Conservation (phyloP, 106 monocot species). For the Apostasia ramifera region DNA sequence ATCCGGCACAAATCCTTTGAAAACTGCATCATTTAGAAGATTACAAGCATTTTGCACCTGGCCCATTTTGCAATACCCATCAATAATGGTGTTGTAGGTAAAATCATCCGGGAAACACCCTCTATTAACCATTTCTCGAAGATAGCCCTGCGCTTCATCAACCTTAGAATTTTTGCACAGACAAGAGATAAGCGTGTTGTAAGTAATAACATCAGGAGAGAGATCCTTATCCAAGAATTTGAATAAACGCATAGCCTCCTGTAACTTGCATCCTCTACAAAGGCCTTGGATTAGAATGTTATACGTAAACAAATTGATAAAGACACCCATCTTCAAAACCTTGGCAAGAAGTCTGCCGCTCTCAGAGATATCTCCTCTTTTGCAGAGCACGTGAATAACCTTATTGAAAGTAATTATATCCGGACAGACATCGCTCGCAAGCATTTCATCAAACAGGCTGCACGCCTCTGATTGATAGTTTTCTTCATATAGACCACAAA, state of each 20-base stretch:
- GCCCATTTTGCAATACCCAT: slow-evolving; percentile 81
- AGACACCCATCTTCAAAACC: slow-evolving; percentile 57
- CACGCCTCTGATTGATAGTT: slow-evolving; percentile 31
- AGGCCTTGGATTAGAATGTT: slow-evolving; percentile 84
- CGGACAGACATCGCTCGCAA: slow-evolving; percentile 33
- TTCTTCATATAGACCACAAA: slow-evolving; percentile 52
- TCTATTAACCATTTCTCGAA: slow-evolving; percentile 61
- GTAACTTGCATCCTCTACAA: slow-evolving; percentile 43
- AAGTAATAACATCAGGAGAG: slow-evolving; percentile 66
- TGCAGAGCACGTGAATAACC: slow-evolving; percentile 65
- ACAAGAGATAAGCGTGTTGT: slow-evolving; percentile 78
- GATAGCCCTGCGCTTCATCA: slow-evolving; percentile 57
- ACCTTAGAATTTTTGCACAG: slow-evolving; percentile 59
- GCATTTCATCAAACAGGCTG: slow-evolving; percentile 77
- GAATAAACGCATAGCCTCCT: slow-evolving; percentile 44
- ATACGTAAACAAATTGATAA: slow-evolving; percentile 58
- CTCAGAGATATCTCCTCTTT: slow-evolving; percentile 51
- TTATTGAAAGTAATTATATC: slow-evolving; percentile 75
- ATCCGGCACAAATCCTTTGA: slow-evolving; percentile 87
- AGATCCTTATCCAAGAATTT: slow-evolving; percentile 39
- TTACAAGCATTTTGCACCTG: slow-evolving; percentile 36
- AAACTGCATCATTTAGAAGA: slow-evolving; percentile 67
- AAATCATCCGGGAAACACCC: slow-evolving; percentile 79
- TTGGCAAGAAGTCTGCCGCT: slow-evolving; percentile 53
- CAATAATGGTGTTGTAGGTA: slow-evolving; percentile 85